Percentiles rank a stretch among this genome's conserved stretches.
These are phyloP conservation scores for Macrotyloma uniflorum DNA, from an alignment of 306 rosid genomes.

Conservation along the genomic window DNA sequence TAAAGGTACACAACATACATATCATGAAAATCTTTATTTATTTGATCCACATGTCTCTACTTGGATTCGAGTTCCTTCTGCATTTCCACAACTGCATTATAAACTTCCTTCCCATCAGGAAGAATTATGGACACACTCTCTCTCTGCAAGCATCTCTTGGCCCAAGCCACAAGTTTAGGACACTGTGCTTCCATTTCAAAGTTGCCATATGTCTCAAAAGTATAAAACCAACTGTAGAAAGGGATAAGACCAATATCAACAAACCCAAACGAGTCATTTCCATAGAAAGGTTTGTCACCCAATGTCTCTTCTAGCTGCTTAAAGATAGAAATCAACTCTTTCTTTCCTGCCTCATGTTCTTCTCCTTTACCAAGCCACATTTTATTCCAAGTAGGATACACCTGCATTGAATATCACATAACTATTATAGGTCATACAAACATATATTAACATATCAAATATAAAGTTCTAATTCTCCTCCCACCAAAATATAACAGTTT, in stretches of 20 bases:
- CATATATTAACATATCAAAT: too few relatives aligned
- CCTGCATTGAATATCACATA: slow-evolving; percentile 20
- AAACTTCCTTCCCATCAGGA: slow-evolving; percentile 42
- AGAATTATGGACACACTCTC: slow-evolving; percentile 50
- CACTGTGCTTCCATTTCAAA: slow-evolving; percentile 52
- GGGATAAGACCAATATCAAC: slow-evolving; percentile 48
- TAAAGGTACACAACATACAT: not conserved
- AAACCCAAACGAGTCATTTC: slow-evolving; percentile 51
- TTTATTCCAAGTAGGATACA: slow-evolving; percentile 29
- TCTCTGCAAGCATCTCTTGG: slow-evolving; percentile 47
- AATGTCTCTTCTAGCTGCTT: slow-evolving; percentile 40
- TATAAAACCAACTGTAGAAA: slow-evolving; percentile 48
- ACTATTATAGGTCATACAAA: too few relatives aligned
- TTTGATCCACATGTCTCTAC: not conserved
- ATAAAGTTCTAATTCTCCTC: too few relatives aligned
- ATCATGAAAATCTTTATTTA: not conserved
- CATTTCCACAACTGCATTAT: slow-evolving; percentile 25
- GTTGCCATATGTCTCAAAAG: slow-evolving; percentile 42
- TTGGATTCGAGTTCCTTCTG: slow-evolving; percentile 18
- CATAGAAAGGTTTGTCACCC: slow-evolving; percentile 43
- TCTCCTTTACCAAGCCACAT: slow-evolving; percentile 49
- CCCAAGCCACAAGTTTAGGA: slow-evolving; percentile 58
- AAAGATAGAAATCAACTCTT: slow-evolving; percentile 37
- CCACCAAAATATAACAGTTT: too few relatives aligned
- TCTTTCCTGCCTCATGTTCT: slow-evolving; percentile 46